Percentiles rank a stretch among this genome's conserved stretches.
Conservation (phyloP, 169 alveolate species). For the Perkinsus chesapeaki region DNA sequence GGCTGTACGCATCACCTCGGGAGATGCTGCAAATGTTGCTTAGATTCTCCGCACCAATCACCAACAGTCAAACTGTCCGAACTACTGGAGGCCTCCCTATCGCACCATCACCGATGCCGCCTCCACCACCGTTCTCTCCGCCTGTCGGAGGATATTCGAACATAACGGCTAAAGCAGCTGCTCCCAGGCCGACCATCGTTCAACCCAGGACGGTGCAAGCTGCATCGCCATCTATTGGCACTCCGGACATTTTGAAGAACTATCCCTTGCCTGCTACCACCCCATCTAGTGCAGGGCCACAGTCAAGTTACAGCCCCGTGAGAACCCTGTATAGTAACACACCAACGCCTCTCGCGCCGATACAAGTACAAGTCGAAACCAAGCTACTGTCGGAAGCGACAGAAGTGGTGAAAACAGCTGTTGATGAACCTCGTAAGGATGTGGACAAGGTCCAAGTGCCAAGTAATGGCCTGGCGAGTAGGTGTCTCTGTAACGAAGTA, state of each 20-base stretch:
- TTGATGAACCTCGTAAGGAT: no score
- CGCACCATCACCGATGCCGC: neutral
- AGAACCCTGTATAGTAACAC: neutral
- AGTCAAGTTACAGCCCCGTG: neutral
- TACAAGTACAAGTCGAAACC: neutral
- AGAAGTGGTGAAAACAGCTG: no score
- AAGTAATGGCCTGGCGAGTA: no score
- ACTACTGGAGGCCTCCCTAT: neutral
- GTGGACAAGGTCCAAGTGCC: no score
- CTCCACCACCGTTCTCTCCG: neutral
- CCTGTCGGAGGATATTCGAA: neutral
- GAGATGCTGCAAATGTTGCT: neutral
- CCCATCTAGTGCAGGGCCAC: neutral
- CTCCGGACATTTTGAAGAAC: neutral
- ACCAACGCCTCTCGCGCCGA: neutral
- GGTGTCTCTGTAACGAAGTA: no score
- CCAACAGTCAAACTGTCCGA: neutral
- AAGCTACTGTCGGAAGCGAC: neutral
- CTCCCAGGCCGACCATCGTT: no score
- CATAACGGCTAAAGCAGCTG: no score
- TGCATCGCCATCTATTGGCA: neutral
- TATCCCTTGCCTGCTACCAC: neutral
- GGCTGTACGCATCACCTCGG: no score
- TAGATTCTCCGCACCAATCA: neutral
- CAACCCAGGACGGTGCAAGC: no score